Evolutionary conservation across 169 alveolate genomes (phyloP).

Genomic region (Plasmodium gallinaceum): DNA sequence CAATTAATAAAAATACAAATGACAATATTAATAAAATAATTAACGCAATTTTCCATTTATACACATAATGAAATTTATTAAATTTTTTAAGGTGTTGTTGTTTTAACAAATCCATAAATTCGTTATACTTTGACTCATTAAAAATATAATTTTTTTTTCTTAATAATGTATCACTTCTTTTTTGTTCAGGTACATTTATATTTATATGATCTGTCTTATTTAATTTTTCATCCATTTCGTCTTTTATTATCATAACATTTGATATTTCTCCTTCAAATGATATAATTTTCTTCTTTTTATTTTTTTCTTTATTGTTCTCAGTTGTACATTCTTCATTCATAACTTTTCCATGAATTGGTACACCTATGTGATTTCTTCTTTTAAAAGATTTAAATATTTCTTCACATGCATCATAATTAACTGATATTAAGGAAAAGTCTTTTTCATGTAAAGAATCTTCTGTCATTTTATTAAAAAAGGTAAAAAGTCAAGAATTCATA

Average conservation of each 20-base stretch:
- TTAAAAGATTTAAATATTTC: not conserved
- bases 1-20: slow-evolving; percentile 32
- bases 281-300: slow-evolving; percentile 18
- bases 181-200: not conserved
- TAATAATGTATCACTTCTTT: slow-evolving; percentile 26
- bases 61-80: slow-evolving; percentile 34
- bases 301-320: not conserved
- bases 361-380: slow-evolving; percentile 6
- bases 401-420: slow-evolving; percentile 45
- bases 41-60: slow-evolving; percentile 33
- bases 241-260: not conserved
- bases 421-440: slow-evolving; percentile 34
- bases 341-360: slow-evolving; percentile 30
- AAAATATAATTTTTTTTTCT: slow-evolving; percentile 11
- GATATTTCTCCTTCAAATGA: slow-evolving; percentile 10
- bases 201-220: slow-evolving; percentile 5
- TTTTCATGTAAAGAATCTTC: not conserved
- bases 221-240: not conserved
- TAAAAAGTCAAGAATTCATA: too few relatives aligned
- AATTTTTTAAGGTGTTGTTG: slow-evolving; percentile 58
- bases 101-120: slow-evolving; percentile 40
- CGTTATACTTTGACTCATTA: slow-evolving; percentile 27
- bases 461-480: too few relatives aligned
- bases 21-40: slow-evolving; percentile 16
- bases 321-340: not conserved